Percentiles rank a stretch among this genome's conserved stretches.
These are phyloP conservation scores for Eucalyptus victrix DNA, from an alignment of 345 rosid genomes.

Conservation along the genomic window DNA sequence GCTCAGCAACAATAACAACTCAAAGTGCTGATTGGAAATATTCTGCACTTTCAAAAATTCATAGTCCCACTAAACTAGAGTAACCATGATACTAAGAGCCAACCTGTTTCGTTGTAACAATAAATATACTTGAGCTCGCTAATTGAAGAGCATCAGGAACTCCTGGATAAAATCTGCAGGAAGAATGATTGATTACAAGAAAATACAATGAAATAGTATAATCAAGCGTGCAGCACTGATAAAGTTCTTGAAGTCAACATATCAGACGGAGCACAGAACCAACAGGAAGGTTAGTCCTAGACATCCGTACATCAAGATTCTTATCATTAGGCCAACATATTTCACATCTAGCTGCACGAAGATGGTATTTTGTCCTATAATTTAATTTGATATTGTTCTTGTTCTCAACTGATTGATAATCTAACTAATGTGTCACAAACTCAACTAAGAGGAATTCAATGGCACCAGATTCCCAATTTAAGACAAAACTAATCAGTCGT, in stretches of 20 bases:
- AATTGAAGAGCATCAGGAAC: constrained; percentile 76
- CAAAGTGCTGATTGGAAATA: not conserved
- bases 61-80: not conserved
- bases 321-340: not conserved
- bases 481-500: not conserved
- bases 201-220: not conserved
- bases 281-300: not conserved
- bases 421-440: not conserved
- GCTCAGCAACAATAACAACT: not conserved
- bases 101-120: constrained; percentile 90
- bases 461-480: not conserved
- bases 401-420: not conserved
- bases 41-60: not conserved
- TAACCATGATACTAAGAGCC: not conserved
- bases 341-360: not conserved
- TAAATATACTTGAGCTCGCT: constrained; percentile 69
- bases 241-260: not conserved
- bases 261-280: not conserved
- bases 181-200: not conserved
- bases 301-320: not conserved
- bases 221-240: not conserved
- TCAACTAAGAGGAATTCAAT: not conserved
- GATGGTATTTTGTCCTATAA: not conserved
- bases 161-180: constrained; percentile 79
- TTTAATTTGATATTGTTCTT: not conserved